A percentile compares a stretch with the other conserved stretches of the same genome.
Evolutionary conservation across 441 rosid genomes (phyloP).

Genomic region (Syzygium malaccense): DNA sequence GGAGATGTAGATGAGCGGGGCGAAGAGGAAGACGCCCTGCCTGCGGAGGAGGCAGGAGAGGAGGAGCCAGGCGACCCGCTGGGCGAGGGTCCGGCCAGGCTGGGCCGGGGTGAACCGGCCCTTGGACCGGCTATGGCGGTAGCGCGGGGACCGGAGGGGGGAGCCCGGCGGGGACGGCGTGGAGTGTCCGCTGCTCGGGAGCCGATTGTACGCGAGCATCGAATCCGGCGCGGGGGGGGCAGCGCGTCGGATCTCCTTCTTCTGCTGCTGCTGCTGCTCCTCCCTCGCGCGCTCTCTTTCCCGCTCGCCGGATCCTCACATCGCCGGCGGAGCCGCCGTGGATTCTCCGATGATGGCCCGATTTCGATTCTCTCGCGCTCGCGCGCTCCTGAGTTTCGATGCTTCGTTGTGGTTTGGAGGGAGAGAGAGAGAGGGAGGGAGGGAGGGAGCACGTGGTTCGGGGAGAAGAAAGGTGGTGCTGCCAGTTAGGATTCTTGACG

Average conservation of each 20-base stretch:
- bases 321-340: not conserved
- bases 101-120: slow-evolving; percentile 42
- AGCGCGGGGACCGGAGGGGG: slow-evolving; percentile 82
- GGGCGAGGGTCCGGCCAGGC: slow-evolving; percentile 51
- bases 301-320: not conserved
- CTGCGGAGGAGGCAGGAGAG: slow-evolving; percentile 88
- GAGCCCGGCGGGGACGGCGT: slow-evolving; percentile 96
- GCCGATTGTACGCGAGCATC: slow-evolving; percentile 79
- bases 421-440: not conserved
- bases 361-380: not conserved
- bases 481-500: not conserved
- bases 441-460: not conserved
- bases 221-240: not conserved
- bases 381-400: not conserved
- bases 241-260: not conserved
- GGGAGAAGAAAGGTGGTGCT: not conserved
- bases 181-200: slow-evolving; percentile 84
- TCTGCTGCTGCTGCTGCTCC: no score
- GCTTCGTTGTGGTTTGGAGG: not conserved
- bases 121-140: slow-evolving; percentile 58
- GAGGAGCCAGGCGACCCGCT: slow-evolving; percentile 75
- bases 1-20: slow-evolving; percentile 79
- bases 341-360: not conserved
- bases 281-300: not conserved
- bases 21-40: slow-evolving; percentile 84